Percentiles rank a stretch among this genome's conserved stretches.
Evolutionary conservation across 2,329 filamentous ascomycete genomes (phyloP).

Genomic region (Hymenoscyphus scutula): DNA sequence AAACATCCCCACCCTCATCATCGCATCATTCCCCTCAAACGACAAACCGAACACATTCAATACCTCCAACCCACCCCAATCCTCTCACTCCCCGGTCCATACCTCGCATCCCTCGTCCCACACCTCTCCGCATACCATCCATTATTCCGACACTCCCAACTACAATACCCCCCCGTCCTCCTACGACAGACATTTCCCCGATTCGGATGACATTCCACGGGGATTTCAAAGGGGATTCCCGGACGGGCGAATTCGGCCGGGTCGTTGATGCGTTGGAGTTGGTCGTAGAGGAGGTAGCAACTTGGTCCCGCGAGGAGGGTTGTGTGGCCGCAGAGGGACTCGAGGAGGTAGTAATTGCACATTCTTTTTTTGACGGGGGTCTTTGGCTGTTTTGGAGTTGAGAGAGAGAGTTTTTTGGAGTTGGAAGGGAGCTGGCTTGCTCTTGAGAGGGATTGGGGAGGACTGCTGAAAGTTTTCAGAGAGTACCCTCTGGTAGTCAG

Average conservation of each 20-base stretch:
- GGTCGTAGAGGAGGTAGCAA: constrained; percentile 34
- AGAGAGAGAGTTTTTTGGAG: background rate
- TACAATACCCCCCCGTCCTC: constrained; percentile 27
- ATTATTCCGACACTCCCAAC: constrained; percentile 35
- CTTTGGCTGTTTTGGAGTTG: background rate
- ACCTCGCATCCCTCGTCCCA: constrained; percentile 30
- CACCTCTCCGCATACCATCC: constrained; percentile 24
- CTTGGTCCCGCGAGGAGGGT: constrained; percentile 30
- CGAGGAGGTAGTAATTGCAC: constrained; percentile 34
- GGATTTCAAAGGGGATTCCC: constrained; percentile 30
- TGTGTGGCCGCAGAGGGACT: constrained; percentile 32
- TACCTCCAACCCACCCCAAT: constrained; percentile 35
- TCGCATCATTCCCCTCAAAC: background rate
- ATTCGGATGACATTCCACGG: constrained; percentile 29
- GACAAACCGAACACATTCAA: too few relatives aligned
- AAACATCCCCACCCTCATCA: background rate
- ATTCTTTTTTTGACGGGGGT: constrained; percentile 17
- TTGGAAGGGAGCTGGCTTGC: background rate
- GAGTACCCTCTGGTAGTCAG: background rate
- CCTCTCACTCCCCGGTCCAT: constrained; percentile 32
- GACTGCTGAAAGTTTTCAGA: background rate
- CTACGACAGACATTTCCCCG: constrained; percentile 24
- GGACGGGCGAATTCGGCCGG: constrained; percentile 22
- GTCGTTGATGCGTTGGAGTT: constrained; percentile 36
- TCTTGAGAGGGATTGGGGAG: background rate